Conservation (phyloP, 2,329 filamentous ascomycete species). For the Verticillium longisporum region DNA sequence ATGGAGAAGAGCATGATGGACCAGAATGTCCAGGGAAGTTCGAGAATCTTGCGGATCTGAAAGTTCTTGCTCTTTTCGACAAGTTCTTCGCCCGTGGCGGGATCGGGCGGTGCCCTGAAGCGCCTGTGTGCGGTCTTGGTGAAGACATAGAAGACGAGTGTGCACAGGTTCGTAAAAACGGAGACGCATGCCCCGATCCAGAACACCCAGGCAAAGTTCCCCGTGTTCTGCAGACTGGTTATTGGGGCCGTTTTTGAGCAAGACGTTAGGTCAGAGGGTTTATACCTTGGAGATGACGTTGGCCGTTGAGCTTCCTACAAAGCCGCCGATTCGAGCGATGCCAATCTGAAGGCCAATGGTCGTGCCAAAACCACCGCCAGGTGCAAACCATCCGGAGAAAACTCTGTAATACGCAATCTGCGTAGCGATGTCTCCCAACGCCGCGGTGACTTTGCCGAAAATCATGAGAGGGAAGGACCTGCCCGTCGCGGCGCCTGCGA, state of each 20-base stretch:
- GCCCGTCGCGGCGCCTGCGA: conserved; percentile 49
- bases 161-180: conserved; percentile 51
- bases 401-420: conserved; percentile 60
- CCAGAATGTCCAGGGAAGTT: conserved; percentile 55
- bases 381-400: conserved; percentile 58
- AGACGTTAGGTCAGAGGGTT: neutral
- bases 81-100: conserved; percentile 50
- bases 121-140: conserved; percentile 39
- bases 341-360: conserved; percentile 54
- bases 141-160: conserved; percentile 46
- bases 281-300: conserved; percentile 44
- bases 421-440: conserved; percentile 56
- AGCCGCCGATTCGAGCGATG: conserved; percentile 55
- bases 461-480: conserved; percentile 56
- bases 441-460: conserved; percentile 44
- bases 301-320: conserved; percentile 53
- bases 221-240: conserved; percentile 27
- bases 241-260: neutral
- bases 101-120: conserved; percentile 39
- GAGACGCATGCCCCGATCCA: conserved; percentile 58
- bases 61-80: conserved; percentile 52
- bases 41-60: conserved; percentile 44
- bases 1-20: conserved; percentile 41
- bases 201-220: conserved; percentile 54
- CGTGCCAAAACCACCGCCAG: conserved; percentile 53